Base-by-base conservation (phyloP, 2,329 filamentous ascomycete genomes). In the Dryadomyces quercus-mongolicae region DNA sequence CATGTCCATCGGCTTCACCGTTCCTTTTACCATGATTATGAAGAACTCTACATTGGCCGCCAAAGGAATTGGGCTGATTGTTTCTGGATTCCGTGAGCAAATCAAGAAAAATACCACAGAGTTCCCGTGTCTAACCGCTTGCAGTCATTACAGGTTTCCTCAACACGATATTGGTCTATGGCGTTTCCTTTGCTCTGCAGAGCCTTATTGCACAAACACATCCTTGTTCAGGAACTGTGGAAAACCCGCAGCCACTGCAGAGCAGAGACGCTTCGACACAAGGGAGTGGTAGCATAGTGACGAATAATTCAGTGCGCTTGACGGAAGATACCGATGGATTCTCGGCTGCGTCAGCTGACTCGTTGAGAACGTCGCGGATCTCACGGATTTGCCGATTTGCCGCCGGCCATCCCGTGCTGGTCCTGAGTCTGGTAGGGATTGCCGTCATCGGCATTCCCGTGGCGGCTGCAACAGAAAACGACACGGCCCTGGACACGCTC, bases 1-100 rank as follows among this genome's bases (percentile, higher is more conserved):
- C 60, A 70, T 78, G 58, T 74, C 75, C 0, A 61, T 77, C 6
- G 75, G 73, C 3, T 78, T 78, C 58, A 71, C 72, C 0, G 68
- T 77, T 2, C 75, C 76, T 0, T 68, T 78, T 2, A 63, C 76
- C 1, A 72, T 72, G 66, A 68, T 77, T 15, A 68, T 70, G 43
- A 60, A 65, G 57, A 68, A 7, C 59, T 67, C 12, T 57, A 71
- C 8, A 61, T 64, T 18, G 59, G 61, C 63, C 18, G 58, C 54
- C 3, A 63, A 65, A 54, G 62, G 58, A 0, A 67, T 77, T n/a
- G 73, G 68, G 5, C 61, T 69, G 18, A 68, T 77, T 8, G 67
- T 74, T 18, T 67, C 65, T 2, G 71, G 69, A 34, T 77, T 76
- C 53, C 55, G 75, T 77, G 58, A 40, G 70, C 10, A 38, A 38